Percentiles rank a stretch among this genome's conserved stretches.
phyloP scores from a whole-genome alignment of 2,329 filamentous ascomycete species.

The Gliomastix tumulicola region DNA sequence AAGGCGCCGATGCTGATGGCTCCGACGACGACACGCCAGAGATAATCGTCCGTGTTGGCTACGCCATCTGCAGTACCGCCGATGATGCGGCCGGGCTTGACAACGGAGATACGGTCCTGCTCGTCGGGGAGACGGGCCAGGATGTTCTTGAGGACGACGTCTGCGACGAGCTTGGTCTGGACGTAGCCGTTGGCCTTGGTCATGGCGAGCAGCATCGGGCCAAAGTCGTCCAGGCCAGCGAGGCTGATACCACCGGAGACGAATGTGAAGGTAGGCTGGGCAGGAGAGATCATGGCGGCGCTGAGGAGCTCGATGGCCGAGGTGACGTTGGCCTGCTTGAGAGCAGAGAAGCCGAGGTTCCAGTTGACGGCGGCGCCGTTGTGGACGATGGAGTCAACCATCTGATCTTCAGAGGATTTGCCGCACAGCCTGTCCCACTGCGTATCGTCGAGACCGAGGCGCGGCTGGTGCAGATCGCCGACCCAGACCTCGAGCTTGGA shows the following conservation, averaged over 20 bases:
- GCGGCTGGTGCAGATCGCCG: constrained; percentile 5
- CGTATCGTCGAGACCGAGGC: constrained; percentile 20
- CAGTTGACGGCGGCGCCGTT: constrained; percentile 79
- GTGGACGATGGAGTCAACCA: constrained; percentile 68
- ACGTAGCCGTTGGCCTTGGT: constrained; percentile 8
- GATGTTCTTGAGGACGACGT: constrained; percentile 7
- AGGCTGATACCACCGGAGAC: constrained; percentile 12
- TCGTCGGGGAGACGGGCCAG: background rate
- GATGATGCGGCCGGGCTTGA: constrained; percentile 14
- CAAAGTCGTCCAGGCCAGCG: background rate
- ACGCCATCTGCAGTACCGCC: constrained; percentile 9
- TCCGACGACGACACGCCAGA: constrained; percentile 10
- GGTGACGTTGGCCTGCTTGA: constrained; percentile 66
- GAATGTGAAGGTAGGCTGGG: constrained; percentile 11
- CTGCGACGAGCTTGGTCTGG: constrained; percentile 14
- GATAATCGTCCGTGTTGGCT: constrained; percentile 13
- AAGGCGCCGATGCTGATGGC: constrained; percentile 6
- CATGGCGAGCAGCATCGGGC: constrained; percentile 2
- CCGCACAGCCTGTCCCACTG: constrained; percentile 54
- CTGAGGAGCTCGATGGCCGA: constrained; percentile 12
- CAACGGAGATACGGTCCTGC: constrained; percentile 7
- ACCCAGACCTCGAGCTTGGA: constrained; percentile 7
- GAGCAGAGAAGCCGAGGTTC: constrained; percentile 67
- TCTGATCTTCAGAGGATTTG: constrained; percentile 27
- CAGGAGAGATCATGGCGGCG: constrained; percentile 6